Conservation (phyloP, 257 asterid species). For the Solanum infundibuliforme region DNA sequence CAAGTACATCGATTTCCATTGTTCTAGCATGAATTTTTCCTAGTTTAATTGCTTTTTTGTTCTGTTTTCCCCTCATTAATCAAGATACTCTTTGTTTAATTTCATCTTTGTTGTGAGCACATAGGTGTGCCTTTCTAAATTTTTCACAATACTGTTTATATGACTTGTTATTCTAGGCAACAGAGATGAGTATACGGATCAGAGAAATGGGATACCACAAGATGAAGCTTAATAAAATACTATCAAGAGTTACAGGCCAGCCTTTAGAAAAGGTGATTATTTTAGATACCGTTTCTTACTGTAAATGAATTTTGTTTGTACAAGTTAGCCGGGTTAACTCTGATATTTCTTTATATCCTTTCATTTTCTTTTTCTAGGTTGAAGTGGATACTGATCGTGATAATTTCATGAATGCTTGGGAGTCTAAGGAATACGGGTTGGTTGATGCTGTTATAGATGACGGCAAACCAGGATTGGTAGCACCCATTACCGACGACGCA, state of each 20-base stretch:
- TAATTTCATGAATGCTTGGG: slow-evolving; percentile 91
- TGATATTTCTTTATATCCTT: neutral
- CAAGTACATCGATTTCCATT: neutral
- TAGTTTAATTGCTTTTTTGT: neutral
- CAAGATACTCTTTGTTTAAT: neutral
- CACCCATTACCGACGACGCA: slow-evolving; percentile 52
- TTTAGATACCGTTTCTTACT: neutral
- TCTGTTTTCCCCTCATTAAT: neutral
- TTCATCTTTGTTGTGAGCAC: neutral
- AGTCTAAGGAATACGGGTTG: slow-evolving; percentile 84
- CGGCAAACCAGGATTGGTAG: slow-evolving; percentile 89
- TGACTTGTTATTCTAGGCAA: slow-evolving; percentile 33
- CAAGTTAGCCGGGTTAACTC: neutral
- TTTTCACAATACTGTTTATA: neutral
- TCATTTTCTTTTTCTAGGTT: slow-evolving; percentile 26
- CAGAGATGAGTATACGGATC: slow-evolving; percentile 78
- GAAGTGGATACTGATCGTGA: slow-evolving; percentile 75
- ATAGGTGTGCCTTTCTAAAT: neutral
- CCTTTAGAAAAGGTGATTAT: slow-evolving; percentile 65
- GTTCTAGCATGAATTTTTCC: neutral
- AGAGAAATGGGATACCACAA: slow-evolving; percentile 79
- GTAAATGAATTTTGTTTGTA: neutral
- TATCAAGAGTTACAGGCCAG: slow-evolving; percentile 78
- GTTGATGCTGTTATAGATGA: slow-evolving; percentile 84
- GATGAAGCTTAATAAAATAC: slow-evolving; percentile 72